Percentiles rank a stretch among this genome's conserved stretches.
Evolutionary conservation across 805 yeast species (phyloP).

Genomic region (Nakazawaea siamensis): DNA sequence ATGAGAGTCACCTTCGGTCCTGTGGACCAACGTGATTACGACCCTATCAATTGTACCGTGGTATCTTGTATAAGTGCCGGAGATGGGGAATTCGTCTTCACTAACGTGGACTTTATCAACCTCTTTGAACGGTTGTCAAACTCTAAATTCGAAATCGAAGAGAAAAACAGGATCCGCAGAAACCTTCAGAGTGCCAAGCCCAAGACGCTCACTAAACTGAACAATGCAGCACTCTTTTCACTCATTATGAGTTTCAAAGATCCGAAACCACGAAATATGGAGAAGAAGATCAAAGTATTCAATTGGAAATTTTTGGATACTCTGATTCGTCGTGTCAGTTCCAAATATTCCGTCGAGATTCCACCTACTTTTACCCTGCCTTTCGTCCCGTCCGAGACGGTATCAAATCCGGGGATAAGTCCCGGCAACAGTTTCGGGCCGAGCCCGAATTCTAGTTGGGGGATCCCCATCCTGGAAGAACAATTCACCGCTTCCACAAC

Average conservation of each 20-base stretch:
- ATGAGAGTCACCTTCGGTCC: constrained; percentile 30
- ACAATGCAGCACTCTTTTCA: constrained; percentile 29
- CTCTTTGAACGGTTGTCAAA: constrained; percentile 48
- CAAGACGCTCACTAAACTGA: constrained; percentile 44
- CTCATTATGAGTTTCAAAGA: constrained; percentile 51
- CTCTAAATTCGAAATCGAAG: constrained; percentile 53
- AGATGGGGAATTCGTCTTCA: constrained; percentile 40
- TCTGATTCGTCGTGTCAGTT: constrained; percentile 49
- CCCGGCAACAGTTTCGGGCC: too few relatives aligned
- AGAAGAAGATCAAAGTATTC: constrained; percentile 62
- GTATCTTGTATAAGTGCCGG: constrained; percentile 55
- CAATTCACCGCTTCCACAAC: too few relatives aligned
- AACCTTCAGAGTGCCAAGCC: constrained; percentile 61
- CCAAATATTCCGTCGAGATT: constrained; percentile 41
- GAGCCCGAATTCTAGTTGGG: too few relatives aligned
- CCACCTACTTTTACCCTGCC: too few relatives aligned
- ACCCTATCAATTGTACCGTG: constrained; percentile 32
- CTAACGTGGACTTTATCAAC: constrained; percentile 56
- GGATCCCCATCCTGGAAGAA: too few relatives aligned
- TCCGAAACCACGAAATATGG: constrained; percentile 64
- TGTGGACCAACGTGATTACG: constrained; percentile 26
- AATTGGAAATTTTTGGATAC: constrained; percentile 44
- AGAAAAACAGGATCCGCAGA: constrained; percentile 61
- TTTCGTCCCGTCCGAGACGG: too few relatives aligned
- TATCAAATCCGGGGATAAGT: too few relatives aligned